Percentiles rank a stretch among this genome's conserved stretches.
Conservation (phyloP, 148 eudicot species). For the Silene uniflora region DNA sequence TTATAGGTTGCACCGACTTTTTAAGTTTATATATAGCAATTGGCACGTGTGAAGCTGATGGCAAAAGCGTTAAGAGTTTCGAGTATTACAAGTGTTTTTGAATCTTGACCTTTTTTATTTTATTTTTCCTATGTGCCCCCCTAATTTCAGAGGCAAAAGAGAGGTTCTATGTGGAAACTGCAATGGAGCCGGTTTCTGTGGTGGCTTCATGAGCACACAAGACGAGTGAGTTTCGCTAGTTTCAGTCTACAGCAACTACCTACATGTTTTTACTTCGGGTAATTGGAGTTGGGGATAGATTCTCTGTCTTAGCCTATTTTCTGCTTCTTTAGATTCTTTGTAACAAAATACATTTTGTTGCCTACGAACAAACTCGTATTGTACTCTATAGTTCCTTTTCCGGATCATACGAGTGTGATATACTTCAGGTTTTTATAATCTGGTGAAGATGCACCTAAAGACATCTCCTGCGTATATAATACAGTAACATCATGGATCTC, state of each 20-base stretch:
- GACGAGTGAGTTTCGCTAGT: conserved; percentile 24
- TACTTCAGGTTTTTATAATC: too few species aligned
- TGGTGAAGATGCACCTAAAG: too few species aligned
- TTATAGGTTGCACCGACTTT: too few species aligned
- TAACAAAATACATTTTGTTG: conserved; percentile 9
- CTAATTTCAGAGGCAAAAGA: conserved; percentile 32
- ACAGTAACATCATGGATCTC: too few species aligned
- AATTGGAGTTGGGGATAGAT: conserved; percentile 1
- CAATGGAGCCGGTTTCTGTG: conserved; percentile 46
- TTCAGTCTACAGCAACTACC: neutral
- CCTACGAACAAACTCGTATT: neutral
- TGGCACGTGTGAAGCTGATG: too few species aligned
- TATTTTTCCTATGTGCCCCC: neutral
- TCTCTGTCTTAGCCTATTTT: neutral
- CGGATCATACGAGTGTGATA: neutral
- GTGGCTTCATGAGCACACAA: conserved; percentile 46
- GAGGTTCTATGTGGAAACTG: conserved; percentile 49
- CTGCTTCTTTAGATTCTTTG: neutral
- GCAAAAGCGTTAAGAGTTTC: neutral
- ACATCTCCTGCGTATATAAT: too few species aligned
- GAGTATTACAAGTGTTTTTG: neutral
- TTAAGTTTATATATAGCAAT: too few species aligned
- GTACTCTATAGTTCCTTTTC: neutral
- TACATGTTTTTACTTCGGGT: neutral
- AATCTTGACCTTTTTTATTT: neutral